Evolutionary conservation across 2,329 filamentous ascomycete species (phyloP).

Genomic region (Thelonectria olida): DNA sequence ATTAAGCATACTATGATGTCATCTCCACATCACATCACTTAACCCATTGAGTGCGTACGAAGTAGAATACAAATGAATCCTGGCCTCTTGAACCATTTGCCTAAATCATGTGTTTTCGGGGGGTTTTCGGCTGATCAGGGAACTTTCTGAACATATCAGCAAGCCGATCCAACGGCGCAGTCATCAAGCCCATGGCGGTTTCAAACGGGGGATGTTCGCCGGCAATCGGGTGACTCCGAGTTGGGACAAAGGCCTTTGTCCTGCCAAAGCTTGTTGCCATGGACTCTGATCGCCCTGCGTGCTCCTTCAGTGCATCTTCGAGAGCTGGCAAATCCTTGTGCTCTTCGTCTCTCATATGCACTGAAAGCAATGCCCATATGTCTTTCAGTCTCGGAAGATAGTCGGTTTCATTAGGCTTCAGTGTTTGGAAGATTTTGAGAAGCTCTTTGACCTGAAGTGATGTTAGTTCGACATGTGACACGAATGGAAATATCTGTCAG

Average conservation of each 20-base stretch:
- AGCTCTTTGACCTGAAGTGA: neutral
- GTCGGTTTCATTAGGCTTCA: neutral
- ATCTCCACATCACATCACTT: no score
- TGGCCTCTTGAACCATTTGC: neutral
- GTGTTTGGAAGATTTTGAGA: neutral
- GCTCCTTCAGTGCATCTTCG: neutral
- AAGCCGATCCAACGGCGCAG: constrained; percentile 65
- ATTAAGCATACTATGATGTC: no score
- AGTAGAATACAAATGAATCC: no score
- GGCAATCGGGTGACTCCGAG: constrained; percentile 59
- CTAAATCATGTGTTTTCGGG: neutral
- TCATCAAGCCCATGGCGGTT: constrained; percentile 61
- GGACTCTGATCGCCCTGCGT: constrained; percentile 39
- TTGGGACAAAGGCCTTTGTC: constrained; percentile 64
- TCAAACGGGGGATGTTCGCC: constrained; percentile 65
- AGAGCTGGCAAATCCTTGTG: neutral
- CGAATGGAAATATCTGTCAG: no score
- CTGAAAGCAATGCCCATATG: neutral
- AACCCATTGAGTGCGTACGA: no score
- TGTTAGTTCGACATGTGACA: no score
- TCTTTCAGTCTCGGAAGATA: neutral
- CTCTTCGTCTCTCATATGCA: neutral
- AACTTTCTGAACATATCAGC: constrained; percentile 65
- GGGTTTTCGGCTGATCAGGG: constrained; percentile 38
- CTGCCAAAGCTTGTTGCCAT: constrained; percentile 56